A percentile compares a stretch with the other conserved stretches of the same genome.
Evolutionary conservation across 1,139 yeast species (phyloP).

Genomic region (Meyerozyma guilliermondii): DNA sequence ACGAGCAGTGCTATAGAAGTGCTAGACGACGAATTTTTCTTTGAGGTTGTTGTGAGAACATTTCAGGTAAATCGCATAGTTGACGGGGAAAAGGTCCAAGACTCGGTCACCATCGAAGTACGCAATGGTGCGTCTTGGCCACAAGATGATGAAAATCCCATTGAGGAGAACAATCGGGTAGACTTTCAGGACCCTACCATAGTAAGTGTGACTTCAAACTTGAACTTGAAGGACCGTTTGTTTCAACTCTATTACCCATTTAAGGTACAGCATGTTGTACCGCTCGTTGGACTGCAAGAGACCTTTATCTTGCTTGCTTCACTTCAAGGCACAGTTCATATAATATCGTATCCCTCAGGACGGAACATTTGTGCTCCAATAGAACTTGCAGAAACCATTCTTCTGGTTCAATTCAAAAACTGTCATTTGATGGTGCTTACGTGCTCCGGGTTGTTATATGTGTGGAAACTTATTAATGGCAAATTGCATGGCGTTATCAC

Average conservation of each 20-base stretch:
- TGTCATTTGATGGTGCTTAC: conserved; percentile 53
- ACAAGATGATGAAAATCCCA: conserved; percentile 23
- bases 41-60: conserved; percentile 31
- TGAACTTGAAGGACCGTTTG: conserved; percentile 13
- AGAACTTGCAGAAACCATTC: conserved; percentile 57
- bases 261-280: conserved; percentile 35
- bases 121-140: conserved; percentile 43
- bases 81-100: conserved; percentile 6
- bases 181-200: conserved; percentile 45
- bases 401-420: conserved; percentile 46
- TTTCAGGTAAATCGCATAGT: conserved; percentile 16
- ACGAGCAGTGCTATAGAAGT: conserved; percentile 23
- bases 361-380: conserved; percentile 42
- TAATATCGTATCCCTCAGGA: conserved; percentile 66
- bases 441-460: conserved; percentile 42
- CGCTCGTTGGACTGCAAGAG: conserved; percentile 25
- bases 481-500: conserved; percentile 25
- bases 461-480: conserved; percentile 38
- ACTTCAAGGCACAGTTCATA: conserved; percentile 63
- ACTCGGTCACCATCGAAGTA: conserved; percentile 29
- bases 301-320: conserved; percentile 56
- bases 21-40: conserved; percentile 35
- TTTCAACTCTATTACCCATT: conserved; percentile 36
- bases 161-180: conserved; percentile 23
- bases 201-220: conserved; percentile 29